Conservation (phyloP, 495 filamentous ascomycete species). For the Pyronema omphalodes region DNA sequence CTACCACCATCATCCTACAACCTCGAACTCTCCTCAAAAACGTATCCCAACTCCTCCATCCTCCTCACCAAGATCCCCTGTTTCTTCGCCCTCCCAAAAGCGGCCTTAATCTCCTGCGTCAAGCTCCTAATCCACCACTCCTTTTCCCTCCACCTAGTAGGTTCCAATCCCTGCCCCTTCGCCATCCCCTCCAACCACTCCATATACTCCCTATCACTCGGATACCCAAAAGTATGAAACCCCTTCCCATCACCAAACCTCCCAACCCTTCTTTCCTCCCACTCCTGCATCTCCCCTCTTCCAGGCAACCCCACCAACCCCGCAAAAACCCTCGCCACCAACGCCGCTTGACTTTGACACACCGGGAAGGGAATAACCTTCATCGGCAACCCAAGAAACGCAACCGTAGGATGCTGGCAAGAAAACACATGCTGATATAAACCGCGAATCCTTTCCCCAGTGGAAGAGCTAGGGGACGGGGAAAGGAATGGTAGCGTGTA, state of each 20-base stretch:
- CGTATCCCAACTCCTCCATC: constrained; percentile 26
- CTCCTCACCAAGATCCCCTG: background rate
- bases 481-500: constrained; percentile 57
- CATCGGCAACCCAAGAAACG: constrained; percentile 55
- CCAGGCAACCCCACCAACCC: constrained; percentile 45
- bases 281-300: constrained; percentile 41
- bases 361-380: constrained; percentile 71
- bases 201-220: constrained; percentile 61
- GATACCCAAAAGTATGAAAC: constrained; percentile 53
- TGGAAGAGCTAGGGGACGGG: constrained; percentile 31
- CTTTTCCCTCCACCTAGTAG: constrained; percentile 59
- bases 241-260: constrained; percentile 30
- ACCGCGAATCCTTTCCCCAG: constrained; percentile 49
- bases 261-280: constrained; percentile 31
- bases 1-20: too few relatives aligned
- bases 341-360: constrained; percentile 57
- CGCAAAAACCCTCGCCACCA: constrained; percentile 59
- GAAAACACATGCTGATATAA: constrained; percentile 66
- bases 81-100: constrained; percentile 51
- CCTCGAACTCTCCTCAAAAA: constrained; percentile 46
- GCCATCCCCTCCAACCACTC: constrained; percentile 51
- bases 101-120: constrained; percentile 51
- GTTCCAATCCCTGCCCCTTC: constrained; percentile 29
- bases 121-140: constrained; percentile 48
- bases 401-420: constrained; percentile 54